These are phyloP conservation scores for Macrotyloma uniflorum DNA, from an alignment of 306 rosid species.

Conservation along the genomic window DNA sequence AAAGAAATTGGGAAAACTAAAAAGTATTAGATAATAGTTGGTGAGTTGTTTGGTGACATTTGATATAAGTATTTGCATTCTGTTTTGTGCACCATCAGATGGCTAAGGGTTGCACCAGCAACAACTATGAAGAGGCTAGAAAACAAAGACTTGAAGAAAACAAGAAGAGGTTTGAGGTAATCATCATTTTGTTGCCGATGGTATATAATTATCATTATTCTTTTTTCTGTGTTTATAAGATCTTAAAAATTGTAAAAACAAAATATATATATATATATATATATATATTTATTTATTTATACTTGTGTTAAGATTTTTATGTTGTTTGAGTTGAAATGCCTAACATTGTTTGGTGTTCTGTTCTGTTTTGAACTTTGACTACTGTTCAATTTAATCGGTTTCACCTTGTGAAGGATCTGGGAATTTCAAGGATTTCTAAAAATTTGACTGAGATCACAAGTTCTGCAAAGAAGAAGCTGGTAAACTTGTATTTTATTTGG, in stretches of 20 bases:
- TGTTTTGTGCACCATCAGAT: constrained; percentile 19
- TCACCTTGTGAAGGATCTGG: constrained; percentile 59
- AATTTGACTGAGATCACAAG: constrained; percentile 45
- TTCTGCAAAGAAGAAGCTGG: constrained; percentile 58
- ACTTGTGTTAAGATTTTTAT: background rate
- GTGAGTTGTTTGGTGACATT: constrained; percentile 11
- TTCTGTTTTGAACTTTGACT: background rate
- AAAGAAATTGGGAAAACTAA: no score
- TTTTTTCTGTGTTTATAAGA: background rate
- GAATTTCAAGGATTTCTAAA: constrained; percentile 61
- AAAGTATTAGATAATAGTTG: no score
- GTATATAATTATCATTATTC: background rate
- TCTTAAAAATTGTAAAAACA: background rate
- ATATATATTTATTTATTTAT: no score
- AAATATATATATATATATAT: background rate
- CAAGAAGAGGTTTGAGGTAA: constrained; percentile 72
- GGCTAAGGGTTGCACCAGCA: constrained; percentile 49
- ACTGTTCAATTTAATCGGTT: background rate
- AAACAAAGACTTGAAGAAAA: constrained; percentile 71
- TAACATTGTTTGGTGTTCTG: background rate
- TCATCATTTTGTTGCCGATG: background rate
- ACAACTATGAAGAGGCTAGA: constrained; percentile 66
- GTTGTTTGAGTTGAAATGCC: background rate
- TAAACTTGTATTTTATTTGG: constrained; percentile 32
- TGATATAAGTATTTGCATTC: background rate